Evolutionary conservation across 768 basidiomycete species (phyloP).

Genomic region (Mrakia gelida): DNA sequence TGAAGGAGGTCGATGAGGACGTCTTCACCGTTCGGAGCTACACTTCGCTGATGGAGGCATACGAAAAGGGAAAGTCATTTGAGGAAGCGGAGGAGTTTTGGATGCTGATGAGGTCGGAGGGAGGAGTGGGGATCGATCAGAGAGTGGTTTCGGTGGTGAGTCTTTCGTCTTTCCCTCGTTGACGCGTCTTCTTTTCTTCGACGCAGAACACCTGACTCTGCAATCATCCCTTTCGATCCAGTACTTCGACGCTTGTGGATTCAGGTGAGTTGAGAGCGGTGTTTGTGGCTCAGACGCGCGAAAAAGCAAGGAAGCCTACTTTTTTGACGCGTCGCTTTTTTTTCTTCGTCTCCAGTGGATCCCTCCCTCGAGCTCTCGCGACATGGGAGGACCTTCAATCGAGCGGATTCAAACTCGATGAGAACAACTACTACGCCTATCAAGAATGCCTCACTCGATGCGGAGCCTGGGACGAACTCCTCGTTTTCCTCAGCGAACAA

Average conservation of each 20-base stretch:
- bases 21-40: background rate
- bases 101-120: background rate
- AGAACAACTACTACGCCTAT: too few species aligned
- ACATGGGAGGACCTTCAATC: too few species aligned
- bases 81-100: background rate
- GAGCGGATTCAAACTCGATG: too few species aligned
- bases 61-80: background rate
- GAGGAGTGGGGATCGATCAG: background rate
- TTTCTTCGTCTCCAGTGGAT: background rate
- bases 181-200: too few species aligned
- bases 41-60: background rate
- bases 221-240: background rate
- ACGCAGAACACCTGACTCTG: background rate
- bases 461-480: too few species aligned
- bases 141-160: background rate
- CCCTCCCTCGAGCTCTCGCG: too few species aligned
- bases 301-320: background rate
- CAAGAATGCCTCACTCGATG: too few species aligned
- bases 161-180: too few species aligned
- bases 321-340: background rate
- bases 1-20: background rate
- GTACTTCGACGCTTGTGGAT: slow-evolving; percentile 10
- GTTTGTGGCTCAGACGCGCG: background rate
- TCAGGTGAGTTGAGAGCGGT: background rate
- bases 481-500: too few species aligned